Base-by-base conservation (phyloP, 2,329 filamentous ascomycete genomes). In the Monosporascus sp. region DNA sequence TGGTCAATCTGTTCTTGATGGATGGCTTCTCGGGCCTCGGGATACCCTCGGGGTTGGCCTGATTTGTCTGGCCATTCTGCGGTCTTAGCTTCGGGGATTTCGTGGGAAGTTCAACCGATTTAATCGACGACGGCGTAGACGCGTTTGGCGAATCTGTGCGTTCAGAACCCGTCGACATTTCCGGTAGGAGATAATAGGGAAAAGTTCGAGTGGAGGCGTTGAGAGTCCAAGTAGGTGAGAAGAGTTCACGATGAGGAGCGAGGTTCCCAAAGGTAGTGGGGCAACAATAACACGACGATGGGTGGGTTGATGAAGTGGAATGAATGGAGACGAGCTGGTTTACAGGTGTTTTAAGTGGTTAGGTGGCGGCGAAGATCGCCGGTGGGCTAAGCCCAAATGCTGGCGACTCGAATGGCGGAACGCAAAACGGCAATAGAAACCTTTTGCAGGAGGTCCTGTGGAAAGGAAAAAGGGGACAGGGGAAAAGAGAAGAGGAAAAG, bases 1-100 rank as follows among this genome's bases (percentile, higher is more conserved):
- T 79, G 41, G 82, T 81, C 52, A 86, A 67, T 47, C 82, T 79
- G 64, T 84, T 82, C 66, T 85, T 86, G 70, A 86, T 82, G 15
- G 81, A 83, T 2, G 77, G 67, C 66, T 81, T 84, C 61, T 84
- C 81, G 52, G 70, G 61, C 58, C 69, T 76, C 51, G 68, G 64
- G 51, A 66, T 57, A 51, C 61, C 62, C 36, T 75, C 73, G 62
- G 60, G 48, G 49, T 61, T 58, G 47, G 61, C 52, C 51, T 46
- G 42, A 25, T 17, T 27, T 27, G 42, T 14, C 24, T 62, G 59
- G 45, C 61, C 64, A 66, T 67, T 67, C 53, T 66, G 65, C 18
- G 61, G 59, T 54, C 62, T 63, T 38, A 66, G 46, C 42, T 57
- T 67, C 20, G 66, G 63, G 36, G 66, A 60, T 54, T 58, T 60